Conservation (phyloP, 2,329 filamentous ascomycete genomes). For the Aspergillus sp. region DNA sequence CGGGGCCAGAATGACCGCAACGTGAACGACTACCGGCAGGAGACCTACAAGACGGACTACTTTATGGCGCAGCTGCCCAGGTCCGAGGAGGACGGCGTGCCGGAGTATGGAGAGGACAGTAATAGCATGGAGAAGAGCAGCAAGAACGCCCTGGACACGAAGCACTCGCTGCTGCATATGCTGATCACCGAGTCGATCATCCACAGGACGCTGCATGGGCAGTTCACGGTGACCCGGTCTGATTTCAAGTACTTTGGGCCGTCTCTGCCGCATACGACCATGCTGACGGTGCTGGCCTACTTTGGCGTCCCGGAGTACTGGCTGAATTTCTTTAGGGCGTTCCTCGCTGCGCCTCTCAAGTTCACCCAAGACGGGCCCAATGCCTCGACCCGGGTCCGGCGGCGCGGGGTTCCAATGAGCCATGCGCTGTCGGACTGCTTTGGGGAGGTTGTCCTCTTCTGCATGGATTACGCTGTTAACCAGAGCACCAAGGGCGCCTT, state of each 20-base stretch:
- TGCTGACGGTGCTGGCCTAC: conserved; percentile 49
- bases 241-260: conserved; percentile 53
- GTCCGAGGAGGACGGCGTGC: conserved; percentile 28
- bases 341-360: conserved; percentile 50
- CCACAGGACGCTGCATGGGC: conserved; percentile 37
- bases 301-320: conserved; percentile 50
- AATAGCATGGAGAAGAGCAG: conserved; percentile 16
- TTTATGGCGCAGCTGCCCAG: conserved; percentile 49
- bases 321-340: conserved; percentile 51
- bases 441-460: conserved; percentile 54
- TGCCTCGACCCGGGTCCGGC: conserved; percentile 37
- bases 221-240: conserved; percentile 47
- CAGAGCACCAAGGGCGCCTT: conserved; percentile 44
- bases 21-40: conserved; percentile 25
- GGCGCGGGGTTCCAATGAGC: conserved; percentile 51
- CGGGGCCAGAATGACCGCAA: conserved; percentile 7
- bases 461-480: conserved; percentile 57
- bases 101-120: conserved; percentile 31
- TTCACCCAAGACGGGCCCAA: conserved; percentile 47
- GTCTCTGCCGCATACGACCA: conserved; percentile 50
- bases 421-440: conserved; percentile 52
- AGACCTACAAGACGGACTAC: conserved; percentile 37
- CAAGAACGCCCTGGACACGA: conserved; percentile 40
- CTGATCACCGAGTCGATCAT: conserved; percentile 48
- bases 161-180: conserved; percentile 49